Percentiles rank a stretch among this genome's conserved stretches.
Conservation (phyloP, 257 asterid genomes). For the Verbena officinalis region DNA sequence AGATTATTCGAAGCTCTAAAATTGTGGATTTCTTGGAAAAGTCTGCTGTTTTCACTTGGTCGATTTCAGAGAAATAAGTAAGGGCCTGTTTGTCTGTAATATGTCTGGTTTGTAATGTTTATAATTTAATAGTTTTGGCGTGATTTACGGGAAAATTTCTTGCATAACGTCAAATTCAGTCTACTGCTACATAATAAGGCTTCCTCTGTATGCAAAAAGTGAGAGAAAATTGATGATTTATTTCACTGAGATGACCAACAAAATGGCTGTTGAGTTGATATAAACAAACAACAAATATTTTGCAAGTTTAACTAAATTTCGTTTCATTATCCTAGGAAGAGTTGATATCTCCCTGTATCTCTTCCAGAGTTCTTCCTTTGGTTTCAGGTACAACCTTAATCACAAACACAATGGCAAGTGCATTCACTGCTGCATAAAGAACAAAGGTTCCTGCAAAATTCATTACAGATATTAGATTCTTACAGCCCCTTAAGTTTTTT, state of each 20-base stretch:
- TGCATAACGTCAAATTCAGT: too few relatives aligned
- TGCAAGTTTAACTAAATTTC: background rate
- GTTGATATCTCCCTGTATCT: slow-evolving; percentile 72
- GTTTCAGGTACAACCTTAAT: slow-evolving; percentile 85
- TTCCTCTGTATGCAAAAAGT: background rate
- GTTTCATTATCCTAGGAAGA: slow-evolving; percentile 26
- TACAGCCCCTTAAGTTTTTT: background rate
- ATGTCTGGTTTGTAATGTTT: too few relatives aligned
- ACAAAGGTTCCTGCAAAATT: slow-evolving; percentile 71
- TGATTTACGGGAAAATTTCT: too few relatives aligned
- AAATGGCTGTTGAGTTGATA: background rate
- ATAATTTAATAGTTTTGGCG: too few relatives aligned
- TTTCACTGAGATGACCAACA: background rate
- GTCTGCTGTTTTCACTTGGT: slow-evolving; percentile 6
- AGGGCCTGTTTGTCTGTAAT: too few relatives aligned
- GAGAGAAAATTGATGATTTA: background rate
- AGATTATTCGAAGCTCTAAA: slow-evolving; percentile 21
- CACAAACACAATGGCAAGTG: slow-evolving; percentile 71
- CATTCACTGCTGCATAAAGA: slow-evolving; percentile 75
- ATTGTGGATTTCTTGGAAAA: slow-evolving; percentile 20
- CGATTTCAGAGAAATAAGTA: background rate
- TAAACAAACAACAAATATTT: background rate
- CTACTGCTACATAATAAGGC: too few relatives aligned
- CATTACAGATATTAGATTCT: background rate
- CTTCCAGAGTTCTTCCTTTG: slow-evolving; percentile 87